These are phyloP conservation scores for Macadamia tetraphylla DNA, from an alignment of 164 flowering plant species.

Conservation along the genomic window DNA sequence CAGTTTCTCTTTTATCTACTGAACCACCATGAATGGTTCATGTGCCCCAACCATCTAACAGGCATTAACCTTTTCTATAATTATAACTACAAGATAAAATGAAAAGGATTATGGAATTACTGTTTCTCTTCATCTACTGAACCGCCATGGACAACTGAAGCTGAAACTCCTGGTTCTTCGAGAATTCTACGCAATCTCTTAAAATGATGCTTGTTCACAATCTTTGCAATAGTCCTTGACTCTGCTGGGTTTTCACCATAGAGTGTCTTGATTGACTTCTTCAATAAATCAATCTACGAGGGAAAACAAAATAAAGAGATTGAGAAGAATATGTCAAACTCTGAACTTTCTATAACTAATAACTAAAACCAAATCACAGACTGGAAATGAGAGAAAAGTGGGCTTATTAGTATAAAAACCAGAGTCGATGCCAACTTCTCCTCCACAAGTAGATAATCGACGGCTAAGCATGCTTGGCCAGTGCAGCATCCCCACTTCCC, in stretches of 20 bases:
- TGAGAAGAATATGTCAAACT: not conserved
- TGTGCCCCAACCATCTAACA: too few relatives aligned
- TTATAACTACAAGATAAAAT: not conserved
- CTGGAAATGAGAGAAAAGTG: not conserved
- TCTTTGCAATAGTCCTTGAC: constrained; percentile 39
- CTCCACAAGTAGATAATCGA: constrained; percentile 73
- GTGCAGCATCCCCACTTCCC: constrained; percentile 67
- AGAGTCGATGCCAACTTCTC: constrained; percentile 42
- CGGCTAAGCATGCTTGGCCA: constrained; percentile 78
- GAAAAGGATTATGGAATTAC: constrained; percentile 28
- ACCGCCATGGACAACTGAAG: constrained; percentile 77
- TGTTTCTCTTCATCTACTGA: constrained; percentile 47
- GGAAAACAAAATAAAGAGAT: constrained; percentile 5
- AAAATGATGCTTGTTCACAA: constrained; percentile 56
- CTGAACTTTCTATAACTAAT: not conserved
- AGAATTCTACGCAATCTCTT: constrained; percentile 43
- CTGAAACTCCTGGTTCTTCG: constrained; percentile 53
- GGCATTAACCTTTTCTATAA: too few relatives aligned
- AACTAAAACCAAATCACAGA: not conserved
- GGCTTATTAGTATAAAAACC: constrained; percentile 34
- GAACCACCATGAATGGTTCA: too few relatives aligned
- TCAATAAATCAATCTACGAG: constrained; percentile 53
- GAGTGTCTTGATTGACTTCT: constrained; percentile 31
- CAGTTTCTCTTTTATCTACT: too few relatives aligned
- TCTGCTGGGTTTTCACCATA: constrained; percentile 48